Evolutionary conservation across 1,139 yeast genomes (phyloP), one percentile per base, ranked within the genome.

Genomic region (Waltiozyma sp.): DNA sequence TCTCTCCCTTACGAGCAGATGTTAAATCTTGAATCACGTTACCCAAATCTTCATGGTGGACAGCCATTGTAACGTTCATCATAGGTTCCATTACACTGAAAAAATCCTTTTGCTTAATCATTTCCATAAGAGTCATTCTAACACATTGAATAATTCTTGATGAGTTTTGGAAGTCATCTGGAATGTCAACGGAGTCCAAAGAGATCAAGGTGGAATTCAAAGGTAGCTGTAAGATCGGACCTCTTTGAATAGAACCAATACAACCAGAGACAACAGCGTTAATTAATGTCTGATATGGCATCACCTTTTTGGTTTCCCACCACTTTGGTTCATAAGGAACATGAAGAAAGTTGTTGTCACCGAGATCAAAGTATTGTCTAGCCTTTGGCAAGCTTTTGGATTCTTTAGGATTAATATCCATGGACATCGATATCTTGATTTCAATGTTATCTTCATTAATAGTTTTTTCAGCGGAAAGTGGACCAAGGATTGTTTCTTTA

Each of bases 61-160:
- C 82, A 42, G 72, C 73, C 1, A 91, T 79, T n/a, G 69, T 69
- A 6, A 87, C 80, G 37, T 73, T 69, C 97, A 91, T 89, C 23
- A 84, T 70, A 0, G 98, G 98, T 60, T 91, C 97, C 58, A 89
- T 67, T 1, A 88, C 60, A 1, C 77, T 70, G 55, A 73, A 76
- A 3, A 56, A 1, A 48, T 49, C 2, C 53, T 59, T 31, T 28
- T 48, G 50, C 9, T 57, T 52, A 7, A 71, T 42, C 0, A 74
- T 69, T 28, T 69, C 68, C 10, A 63, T 52, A 5, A 73, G 61
- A 0, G 74, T 67, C 26, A 63, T 53, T 42, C 83, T 66, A 1
- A 73, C 64, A 4, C 74, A 60, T 7, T 65, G 59, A 23, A 77
- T 61, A 31, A 79, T 53, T 2, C 68, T 59, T 28, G 66, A 60